Evolutionary conservation across 2,329 filamentous ascomycete genomes (phyloP).

Genomic region (Ceratocystis smalleyi): DNA sequence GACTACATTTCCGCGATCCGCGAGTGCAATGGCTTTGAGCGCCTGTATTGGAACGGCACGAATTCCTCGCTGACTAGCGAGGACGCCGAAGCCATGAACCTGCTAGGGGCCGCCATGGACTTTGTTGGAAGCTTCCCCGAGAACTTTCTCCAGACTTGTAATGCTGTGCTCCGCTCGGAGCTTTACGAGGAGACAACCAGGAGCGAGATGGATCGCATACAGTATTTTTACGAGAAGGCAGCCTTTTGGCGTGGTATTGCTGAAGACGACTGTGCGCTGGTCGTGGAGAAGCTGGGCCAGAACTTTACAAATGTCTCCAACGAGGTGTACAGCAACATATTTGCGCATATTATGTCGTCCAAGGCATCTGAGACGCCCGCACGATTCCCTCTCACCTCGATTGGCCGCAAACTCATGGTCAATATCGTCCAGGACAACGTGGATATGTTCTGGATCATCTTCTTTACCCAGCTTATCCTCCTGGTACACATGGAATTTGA

Average conservation of each 20-base stretch:
- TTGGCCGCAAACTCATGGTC: constrained; percentile 60
- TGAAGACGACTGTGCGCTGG: constrained; percentile 60
- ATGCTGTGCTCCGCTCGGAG: constrained; percentile 53
- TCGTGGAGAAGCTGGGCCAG: constrained; percentile 54
- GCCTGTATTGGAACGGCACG: constrained; percentile 39
- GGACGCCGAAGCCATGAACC: constrained; percentile 39
- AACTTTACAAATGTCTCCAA: constrained; percentile 44
- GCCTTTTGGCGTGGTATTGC: constrained; percentile 65
- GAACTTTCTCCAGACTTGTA: constrained; percentile 51
- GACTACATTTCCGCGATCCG: constrained; percentile 68
- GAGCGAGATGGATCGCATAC: constrained; percentile 58
- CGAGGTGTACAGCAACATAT: constrained; percentile 38
- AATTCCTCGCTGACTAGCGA: constrained; percentile 31
- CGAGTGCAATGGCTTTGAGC: constrained; percentile 63
- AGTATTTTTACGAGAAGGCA: constrained; percentile 61
- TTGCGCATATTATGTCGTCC: constrained; percentile 24
- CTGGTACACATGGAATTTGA: constrained; percentile 77
- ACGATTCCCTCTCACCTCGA: constrained; percentile 48
- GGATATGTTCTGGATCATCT: constrained; percentile 53
- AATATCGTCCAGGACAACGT: constrained; percentile 67
- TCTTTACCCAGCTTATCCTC: constrained; percentile 70
- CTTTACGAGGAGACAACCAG: constrained; percentile 57
- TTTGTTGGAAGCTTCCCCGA: constrained; percentile 59
- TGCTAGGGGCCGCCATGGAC: constrained; percentile 53
- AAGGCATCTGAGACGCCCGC: constrained; percentile 26